Evolutionary conservation across 2,329 filamentous ascomycete species (phyloP), one percentile per base, ranked within the genome.

Genomic region (Colletotrichum incanum): DNA sequence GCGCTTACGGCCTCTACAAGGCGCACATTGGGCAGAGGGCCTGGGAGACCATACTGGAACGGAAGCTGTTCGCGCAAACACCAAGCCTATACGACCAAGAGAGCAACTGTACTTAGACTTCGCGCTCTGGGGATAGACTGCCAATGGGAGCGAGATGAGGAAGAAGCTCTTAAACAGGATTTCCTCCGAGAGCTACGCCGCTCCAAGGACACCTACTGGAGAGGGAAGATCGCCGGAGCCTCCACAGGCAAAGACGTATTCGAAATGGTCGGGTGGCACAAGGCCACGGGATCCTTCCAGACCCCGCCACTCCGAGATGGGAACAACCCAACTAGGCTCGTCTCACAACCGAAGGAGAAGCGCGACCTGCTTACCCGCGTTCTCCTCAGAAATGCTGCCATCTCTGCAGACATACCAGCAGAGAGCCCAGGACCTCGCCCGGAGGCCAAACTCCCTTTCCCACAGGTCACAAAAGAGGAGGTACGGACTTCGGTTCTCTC

Each of bases 341-440:
- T 55, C 52, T 55, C 31, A 55, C 16, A 55, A 55, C 31, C 31
- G 20, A 55, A 55, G 6, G 52, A 55, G 52, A 55, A 55, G 52
- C 52, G 31, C 7, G 52, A 55, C 5, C 6, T 55, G 11, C 14
- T 55, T 23, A 11, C 52, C 52, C 18, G 31, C 52, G 31, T 55
- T 6, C 52, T 55, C 12, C 31, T 55, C 14, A 37, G 16, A 55
- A 55, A 14, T n/a, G 7, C 52, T 55, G 8, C 26, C 5, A 55
- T 55, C 50, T 54, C 50, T 4, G 6, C 14, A 6, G 50, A 54
- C 28, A 31, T 54, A 31, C 28, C 14, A 54, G 28, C 16, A 54
- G 28, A 54, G 28, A 54, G 14, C 50, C 50, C 16, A 54, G 50
- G 5, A 28, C 28, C 23, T 18, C 28, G 8, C 16, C 20, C 4